Conservation (phyloP, 2,329 filamentous ascomycete species). For the Aspergillus unguis region DNA sequence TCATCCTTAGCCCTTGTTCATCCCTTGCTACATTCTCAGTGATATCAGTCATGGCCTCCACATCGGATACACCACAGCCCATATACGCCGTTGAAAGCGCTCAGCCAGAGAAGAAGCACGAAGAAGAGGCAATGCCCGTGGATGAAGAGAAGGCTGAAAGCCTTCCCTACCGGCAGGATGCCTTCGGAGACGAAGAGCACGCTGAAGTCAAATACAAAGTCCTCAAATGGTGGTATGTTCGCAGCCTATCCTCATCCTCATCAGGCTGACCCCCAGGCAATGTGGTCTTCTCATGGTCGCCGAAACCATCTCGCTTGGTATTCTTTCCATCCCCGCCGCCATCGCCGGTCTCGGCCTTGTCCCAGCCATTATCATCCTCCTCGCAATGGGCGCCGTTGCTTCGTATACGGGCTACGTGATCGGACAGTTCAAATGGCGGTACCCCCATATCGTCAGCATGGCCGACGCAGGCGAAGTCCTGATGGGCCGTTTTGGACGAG, state of each 20-base stretch:
- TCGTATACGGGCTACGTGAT: slow-evolving; percentile 61
- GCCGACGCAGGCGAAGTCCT: slow-evolving; percentile 66
- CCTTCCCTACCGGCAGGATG: slow-evolving; percentile 28
- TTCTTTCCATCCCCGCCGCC: slow-evolving; percentile 54
- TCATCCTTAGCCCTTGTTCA: too few species aligned
- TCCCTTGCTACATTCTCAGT: too few species aligned
- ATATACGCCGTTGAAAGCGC: too few species aligned
- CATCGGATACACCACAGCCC: too few species aligned
- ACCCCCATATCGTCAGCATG: slow-evolving; percentile 62
- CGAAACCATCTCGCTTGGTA: slow-evolving; percentile 59
- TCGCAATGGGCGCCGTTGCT: slow-evolving; percentile 53
- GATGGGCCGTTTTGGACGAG: slow-evolving; percentile 58
- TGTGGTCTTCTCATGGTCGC: slow-evolving; percentile 54
- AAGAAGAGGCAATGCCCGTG: background rate
- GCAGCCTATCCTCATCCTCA: background rate
- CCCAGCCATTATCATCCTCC: slow-evolving; percentile 53
- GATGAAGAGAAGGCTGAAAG: slow-evolving; percentile 23
- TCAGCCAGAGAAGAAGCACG: background rate
- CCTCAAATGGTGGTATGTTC: slow-evolving; percentile 44
- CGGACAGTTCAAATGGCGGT: slow-evolving; percentile 56
- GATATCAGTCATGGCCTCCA: too few species aligned
- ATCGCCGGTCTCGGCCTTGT: slow-evolving; percentile 53
- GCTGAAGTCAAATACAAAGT: slow-evolving; percentile 51
- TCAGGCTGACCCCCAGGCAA: slow-evolving; percentile 28
- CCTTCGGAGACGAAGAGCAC: slow-evolving; percentile 39